Evolutionary conservation across 1,139 yeast species (phyloP), one percentile per base, ranked within the genome.

Genomic region (Debaryomyces robertsiae): DNA sequence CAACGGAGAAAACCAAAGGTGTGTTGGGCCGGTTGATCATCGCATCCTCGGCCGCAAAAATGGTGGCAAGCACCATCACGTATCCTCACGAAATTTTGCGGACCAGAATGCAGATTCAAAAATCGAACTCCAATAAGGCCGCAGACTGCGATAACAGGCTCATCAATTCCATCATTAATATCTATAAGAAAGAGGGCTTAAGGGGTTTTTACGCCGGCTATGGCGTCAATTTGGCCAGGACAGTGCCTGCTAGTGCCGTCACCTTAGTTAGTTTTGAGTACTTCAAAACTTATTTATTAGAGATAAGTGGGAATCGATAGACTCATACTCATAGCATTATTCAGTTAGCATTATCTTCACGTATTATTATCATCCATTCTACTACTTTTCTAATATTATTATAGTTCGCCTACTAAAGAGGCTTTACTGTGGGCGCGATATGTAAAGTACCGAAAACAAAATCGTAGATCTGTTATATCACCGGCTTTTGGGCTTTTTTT

Each of bases 51-150:
- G 55, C 83, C 9, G 85, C 96, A 5, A 93, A 93, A 60, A 86
- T 91, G 84, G 73, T 85, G 40, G 98, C 98, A 3, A 84, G 95
- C 40, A 74, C 90, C 2, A 73, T 89, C 41, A 91, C 98, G 0
- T 93, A 93, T 57, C 98, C 98, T 1, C 99, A 93, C 65, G 99
- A 93, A 61, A 93, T 93, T 31, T 72, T 94, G 38, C 77, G 99
- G 52, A 91, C 98, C 3, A 75, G 98, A 55, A 77, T 90, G 78
- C 98, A 93, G 65, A 79, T 86, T 53, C 72, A 65, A 47, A 40
- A 44, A 42, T 39, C 37, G 42, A 14, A 40, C 36, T 45, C 47
- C 32, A 42, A 48, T 28, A 40, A 39, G 28, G 42, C 42, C 35
- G 29, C 43, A 15, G 43, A 45, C 37, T 41, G 43, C 3, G 46